These are phyloP conservation scores for Aureobasidium sp. DNA, from an alignment of 2,329 filamentous ascomycete genomes.

Conservation along the genomic window DNA sequence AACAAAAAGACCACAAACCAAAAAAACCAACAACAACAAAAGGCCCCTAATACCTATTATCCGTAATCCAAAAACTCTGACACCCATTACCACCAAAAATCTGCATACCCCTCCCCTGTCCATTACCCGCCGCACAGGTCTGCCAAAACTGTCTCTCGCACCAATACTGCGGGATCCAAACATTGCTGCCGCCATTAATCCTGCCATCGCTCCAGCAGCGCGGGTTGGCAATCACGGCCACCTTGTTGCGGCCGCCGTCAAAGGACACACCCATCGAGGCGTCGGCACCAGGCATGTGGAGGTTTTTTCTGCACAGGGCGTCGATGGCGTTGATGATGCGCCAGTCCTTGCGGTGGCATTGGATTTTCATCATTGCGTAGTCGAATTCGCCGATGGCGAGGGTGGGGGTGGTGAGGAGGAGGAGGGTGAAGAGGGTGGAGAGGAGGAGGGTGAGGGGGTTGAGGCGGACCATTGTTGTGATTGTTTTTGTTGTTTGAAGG, in stretches of 20 bases:
- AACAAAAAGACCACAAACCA: neutral
- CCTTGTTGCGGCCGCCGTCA: neutral
- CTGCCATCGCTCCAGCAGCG: neutral
- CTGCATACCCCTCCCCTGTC: constrained; percentile 1
- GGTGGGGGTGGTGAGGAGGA: neutral
- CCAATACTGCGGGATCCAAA: constrained; percentile 18
- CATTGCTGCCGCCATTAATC: constrained; percentile 12
- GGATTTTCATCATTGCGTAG: neutral
- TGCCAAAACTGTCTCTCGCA: constrained; percentile 17
- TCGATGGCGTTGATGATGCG: constrained; percentile 13
- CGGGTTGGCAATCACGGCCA: neutral
- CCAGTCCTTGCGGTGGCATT: neutral
- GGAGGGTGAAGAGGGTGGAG: neutral
- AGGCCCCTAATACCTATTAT: neutral
- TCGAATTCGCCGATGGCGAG: neutral
- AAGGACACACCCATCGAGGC: neutral
- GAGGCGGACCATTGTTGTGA: neutral
- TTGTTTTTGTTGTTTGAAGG: neutral
- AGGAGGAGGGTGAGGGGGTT: neutral
- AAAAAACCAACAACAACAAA: neutral
- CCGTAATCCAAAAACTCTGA: constrained; percentile 12
- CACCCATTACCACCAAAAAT: constrained; percentile 13
- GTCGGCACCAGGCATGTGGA: constrained; percentile 11
- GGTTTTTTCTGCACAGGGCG: constrained; percentile 12
- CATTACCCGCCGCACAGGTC: constrained; percentile 15